phyloP scores from a whole-genome alignment of 176 grass and related monocot species.

The Otatea glauca region DNA sequence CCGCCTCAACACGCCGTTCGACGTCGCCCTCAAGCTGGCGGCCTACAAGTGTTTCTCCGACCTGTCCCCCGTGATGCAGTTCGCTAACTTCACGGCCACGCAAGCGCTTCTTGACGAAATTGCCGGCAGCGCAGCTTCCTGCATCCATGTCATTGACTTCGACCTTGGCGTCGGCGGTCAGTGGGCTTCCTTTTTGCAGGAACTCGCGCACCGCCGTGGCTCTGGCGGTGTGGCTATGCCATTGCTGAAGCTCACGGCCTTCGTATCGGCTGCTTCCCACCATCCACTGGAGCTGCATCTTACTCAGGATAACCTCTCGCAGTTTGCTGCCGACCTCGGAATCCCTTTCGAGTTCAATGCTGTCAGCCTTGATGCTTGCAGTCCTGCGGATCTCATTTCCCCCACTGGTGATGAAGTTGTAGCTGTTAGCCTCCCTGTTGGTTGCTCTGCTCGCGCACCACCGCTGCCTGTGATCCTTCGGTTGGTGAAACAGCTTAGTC shows the following conservation, averaged over 20 bases:
- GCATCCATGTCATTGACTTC: constrained; percentile 89
- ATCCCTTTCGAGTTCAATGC: constrained; percentile 78
- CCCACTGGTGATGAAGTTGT: constrained; percentile 55
- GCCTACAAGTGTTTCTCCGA: constrained; percentile 86
- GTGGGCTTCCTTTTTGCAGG: constrained; percentile 93
- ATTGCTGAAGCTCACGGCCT: constrained; percentile 68
- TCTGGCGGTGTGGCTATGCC: constrained; percentile 33
- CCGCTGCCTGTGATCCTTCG: constrained; percentile 63
- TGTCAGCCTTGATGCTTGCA: constrained; percentile 58
- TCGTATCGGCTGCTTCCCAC: constrained; percentile 62
- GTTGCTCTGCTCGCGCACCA: constrained; percentile 51
- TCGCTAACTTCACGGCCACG: constrained; percentile 79
- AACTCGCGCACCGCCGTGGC: constrained; percentile 63
- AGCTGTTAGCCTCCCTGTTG: constrained; percentile 77
- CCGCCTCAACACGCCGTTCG: constrained; percentile 52
- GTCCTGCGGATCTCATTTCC: constrained; percentile 54
- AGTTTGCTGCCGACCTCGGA: constrained; percentile 71
- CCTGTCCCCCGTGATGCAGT: constrained; percentile 73
- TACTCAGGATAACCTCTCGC: constrained; percentile 64
- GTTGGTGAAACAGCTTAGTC: constrained; percentile 76
- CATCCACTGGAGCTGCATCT: constrained; percentile 79
- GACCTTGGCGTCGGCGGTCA: constrained; percentile 78
- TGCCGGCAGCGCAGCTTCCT: constrained; percentile 38
- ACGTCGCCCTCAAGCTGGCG: constrained; percentile 69
- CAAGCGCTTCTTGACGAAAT: constrained; percentile 86